Evolutionary conservation across 2,329 filamentous ascomycete species (phyloP).

Genomic region (Didymella arachidicola): DNA sequence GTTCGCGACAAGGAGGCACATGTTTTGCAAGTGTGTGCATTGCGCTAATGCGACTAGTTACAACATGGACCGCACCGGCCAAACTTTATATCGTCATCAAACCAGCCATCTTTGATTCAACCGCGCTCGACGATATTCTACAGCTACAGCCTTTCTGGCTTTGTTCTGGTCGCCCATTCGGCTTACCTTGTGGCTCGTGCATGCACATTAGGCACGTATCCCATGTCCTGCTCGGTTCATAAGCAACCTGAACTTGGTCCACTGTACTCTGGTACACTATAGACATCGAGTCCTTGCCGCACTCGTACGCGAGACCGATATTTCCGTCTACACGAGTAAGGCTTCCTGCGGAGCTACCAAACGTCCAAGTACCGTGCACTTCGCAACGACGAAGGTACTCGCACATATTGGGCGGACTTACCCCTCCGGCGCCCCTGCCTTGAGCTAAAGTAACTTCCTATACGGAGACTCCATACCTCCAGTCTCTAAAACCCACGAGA

Average conservation of each 20-base stretch:
- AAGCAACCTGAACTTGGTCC: not conserved
- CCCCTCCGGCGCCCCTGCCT: conserved; percentile 4
- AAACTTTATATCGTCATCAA: conserved; percentile 31
- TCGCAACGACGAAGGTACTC: not conserved
- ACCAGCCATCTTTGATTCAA: conserved; percentile 13
- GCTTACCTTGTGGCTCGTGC: not conserved
- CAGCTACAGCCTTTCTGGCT: conserved; percentile 31
- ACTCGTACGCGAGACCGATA: conserved; percentile 5
- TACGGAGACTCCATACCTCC: conserved; percentile 5
- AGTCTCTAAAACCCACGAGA: not conserved
- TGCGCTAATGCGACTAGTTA: conserved; percentile 26
- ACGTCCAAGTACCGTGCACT: not conserved
- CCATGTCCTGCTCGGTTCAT: conserved; percentile 3
- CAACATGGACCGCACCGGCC: conserved; percentile 15
- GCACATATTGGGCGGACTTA: not conserved
- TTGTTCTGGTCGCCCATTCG: conserved; percentile 1
- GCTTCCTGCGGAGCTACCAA: not conserved
- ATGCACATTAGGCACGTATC: not conserved
- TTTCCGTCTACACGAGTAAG: conserved; percentile 7
- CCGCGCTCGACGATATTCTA: conserved; percentile 17
- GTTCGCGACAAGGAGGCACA: conserved; percentile 16
- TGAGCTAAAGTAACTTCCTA: conserved; percentile 7
- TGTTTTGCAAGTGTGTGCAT: conserved; percentile 13
- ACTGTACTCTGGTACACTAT: conserved; percentile 13
- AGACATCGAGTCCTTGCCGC: not conserved